A percentile compares a stretch with the other conserved stretches of the same genome.
Evolutionary conservation across 2,329 filamentous ascomycete genomes (phyloP).

Genomic region (Arthrobotrys conoides): DNA sequence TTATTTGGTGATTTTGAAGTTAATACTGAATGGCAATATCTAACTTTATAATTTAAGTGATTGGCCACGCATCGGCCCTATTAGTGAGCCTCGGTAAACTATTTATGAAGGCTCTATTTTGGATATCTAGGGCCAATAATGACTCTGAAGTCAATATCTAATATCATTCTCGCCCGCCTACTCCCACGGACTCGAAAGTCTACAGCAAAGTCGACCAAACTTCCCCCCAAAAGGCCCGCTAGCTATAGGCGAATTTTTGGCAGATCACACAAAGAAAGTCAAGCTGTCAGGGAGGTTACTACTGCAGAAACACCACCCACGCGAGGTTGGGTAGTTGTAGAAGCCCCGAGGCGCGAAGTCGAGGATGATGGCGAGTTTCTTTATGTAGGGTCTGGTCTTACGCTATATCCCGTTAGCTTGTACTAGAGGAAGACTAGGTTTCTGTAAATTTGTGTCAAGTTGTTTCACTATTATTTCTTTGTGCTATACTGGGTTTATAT

Average conservation of each 20-base stretch:
- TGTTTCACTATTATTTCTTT: background rate
- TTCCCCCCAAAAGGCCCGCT: background rate
- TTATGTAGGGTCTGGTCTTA: constrained; percentile 25
- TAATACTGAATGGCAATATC: no score
- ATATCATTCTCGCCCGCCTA: background rate
- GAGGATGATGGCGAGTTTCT: constrained; percentile 12
- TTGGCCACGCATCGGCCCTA: no score
- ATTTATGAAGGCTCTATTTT: no score
- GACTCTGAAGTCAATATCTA: background rate
- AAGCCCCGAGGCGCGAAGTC: background rate
- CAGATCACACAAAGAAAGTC: background rate
- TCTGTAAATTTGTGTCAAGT: background rate
- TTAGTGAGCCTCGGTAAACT: no score
- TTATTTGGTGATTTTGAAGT: no score
- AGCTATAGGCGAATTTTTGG: background rate
- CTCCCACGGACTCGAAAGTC: background rate
- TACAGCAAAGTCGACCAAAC: background rate
- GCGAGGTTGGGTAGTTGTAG: background rate
- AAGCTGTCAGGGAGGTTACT: background rate
- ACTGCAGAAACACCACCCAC: background rate
- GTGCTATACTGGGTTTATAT: background rate
- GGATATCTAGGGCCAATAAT: background rate
- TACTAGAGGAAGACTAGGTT: background rate
- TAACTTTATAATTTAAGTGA: no score
- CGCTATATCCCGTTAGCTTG: constrained; percentile 9